These are phyloP conservation scores for Candida frijolesensis DNA, from an alignment of 1,139 yeast genomes.

Conservation along the genomic window DNA sequence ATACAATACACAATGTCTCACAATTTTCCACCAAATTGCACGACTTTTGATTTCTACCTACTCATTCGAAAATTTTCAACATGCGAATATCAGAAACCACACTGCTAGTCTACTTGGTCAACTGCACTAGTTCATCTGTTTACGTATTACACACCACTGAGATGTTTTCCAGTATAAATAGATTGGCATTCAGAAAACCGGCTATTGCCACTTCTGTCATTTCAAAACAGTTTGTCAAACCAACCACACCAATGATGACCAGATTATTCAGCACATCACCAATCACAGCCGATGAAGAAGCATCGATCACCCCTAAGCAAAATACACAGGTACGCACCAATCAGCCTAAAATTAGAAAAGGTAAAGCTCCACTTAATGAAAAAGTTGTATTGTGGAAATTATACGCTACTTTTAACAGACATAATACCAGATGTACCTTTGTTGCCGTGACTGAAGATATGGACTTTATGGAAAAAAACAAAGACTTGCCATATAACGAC, in stretches of 20 bases:
- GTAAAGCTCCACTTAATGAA: constrained; percentile 21
- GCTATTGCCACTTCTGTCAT: neutral
- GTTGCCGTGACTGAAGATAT: constrained; percentile 71
- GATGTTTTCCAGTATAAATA: constrained; percentile 6
- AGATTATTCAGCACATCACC: constrained; percentile 3
- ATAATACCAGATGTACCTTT: constrained; percentile 80
- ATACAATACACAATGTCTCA: neutral
- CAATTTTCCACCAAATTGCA: neutral
- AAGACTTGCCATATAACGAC: constrained; percentile 65
- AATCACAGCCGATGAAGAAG: neutral
- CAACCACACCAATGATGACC: neutral
- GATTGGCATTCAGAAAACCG: neutral
- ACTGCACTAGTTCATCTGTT: neutral
- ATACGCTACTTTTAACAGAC: constrained; percentile 75
- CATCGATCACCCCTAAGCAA: neutral
- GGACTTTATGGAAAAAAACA: constrained; percentile 58
- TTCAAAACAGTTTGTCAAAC: neutral
- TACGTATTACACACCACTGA: neutral
- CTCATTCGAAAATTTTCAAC: constrained; percentile 1
- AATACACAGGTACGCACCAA: neutral
- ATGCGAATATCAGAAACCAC: constrained; percentile 5
- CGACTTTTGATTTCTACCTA: neutral
- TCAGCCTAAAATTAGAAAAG: neutral
- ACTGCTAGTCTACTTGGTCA: neutral
- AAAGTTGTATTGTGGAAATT: constrained; percentile 62